These are phyloP conservation scores for Verbena officinalis DNA, from an alignment of 257 asterid species.

Conservation along the genomic window DNA sequence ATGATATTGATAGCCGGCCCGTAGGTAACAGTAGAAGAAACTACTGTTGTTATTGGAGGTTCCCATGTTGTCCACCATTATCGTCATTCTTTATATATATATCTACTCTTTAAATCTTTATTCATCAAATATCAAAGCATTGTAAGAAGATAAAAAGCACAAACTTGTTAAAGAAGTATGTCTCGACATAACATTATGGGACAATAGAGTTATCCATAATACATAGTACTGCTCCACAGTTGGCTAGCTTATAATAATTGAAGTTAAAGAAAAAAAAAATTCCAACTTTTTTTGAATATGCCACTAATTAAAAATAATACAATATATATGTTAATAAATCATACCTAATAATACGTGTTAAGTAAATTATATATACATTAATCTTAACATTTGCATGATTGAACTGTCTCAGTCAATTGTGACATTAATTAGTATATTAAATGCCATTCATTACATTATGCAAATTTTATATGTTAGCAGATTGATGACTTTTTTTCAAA, in stretches of 20 bases:
- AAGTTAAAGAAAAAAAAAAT: no score
- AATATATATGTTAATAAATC: no score
- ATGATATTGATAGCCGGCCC: no score
- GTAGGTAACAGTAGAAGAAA: conserved; percentile 25
- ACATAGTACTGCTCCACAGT: background rate
- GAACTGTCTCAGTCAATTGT: conserved; percentile 27
- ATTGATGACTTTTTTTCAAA: conserved; percentile 13
- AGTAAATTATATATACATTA: no score
- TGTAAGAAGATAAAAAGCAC: background rate
- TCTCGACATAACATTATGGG: conserved; percentile 23
- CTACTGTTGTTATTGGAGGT: conserved; percentile 2
- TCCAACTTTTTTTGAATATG: no score
- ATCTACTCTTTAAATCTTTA: background rate
- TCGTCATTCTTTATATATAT: no score
- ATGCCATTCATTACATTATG: conserved; percentile 1
- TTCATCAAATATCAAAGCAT: background rate
- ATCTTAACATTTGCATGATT: conserved; percentile 26
- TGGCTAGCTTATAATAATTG: background rate
- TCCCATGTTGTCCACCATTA: conserved; percentile 30
- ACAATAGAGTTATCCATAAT: background rate
- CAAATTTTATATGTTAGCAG: background rate
- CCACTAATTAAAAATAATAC: no score
- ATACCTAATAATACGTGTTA: no score
- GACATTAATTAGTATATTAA: conserved; percentile 19
- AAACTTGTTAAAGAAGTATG: conserved; percentile 32